Base-by-base conservation (phyloP, 2,329 filamentous ascomycete species). In the Tolypocladium paradoxum region DNA sequence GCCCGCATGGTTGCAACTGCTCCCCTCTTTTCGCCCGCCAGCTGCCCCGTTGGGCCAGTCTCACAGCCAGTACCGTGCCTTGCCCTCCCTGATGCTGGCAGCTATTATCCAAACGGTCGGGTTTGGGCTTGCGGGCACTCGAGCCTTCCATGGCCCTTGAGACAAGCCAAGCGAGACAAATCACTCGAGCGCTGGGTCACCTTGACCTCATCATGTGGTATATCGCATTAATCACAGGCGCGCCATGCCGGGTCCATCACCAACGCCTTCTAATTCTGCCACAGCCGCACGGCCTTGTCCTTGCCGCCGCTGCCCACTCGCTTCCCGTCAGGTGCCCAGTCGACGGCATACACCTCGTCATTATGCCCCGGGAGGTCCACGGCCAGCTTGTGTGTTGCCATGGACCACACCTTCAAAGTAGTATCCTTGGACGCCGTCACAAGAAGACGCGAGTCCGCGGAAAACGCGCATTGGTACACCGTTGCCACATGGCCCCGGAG, bases 351-450 rank as follows among this genome's bases (percentile, higher is more conserved):
- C 0, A 96, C 91, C 68, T 96, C 89, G 63, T 96, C 92, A 66
- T 88, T 82, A 68, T 97, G 92, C 0, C 92, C 90, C 0, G 91
- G 90, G 47, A 97, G 74, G 72, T 96, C 91, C 48, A 74, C 73
- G 3, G 83, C 81, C 54, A 99, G 72, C 70, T 95, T 96, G 50
- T 85, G 87, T 2, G 87, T 89, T 56, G 85, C 78, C 66, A 96
- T 87, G 63, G 95, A 90, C 91, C 92, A 99, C 6, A 95, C 88
- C 67, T 96, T 97, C 49, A 97, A 73, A 0, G 93, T 97, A 2
- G 89, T 93, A 66, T 97, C 93, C 68, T 95, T 95, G 56, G 86
- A 91, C 2, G 81, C 87, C 34, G 89, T 95, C 16, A 95, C 91
- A 5, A 97, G 73, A 33, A 96, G 73, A n/a, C 92, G 77, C 20